Base-by-base conservation (phyloP, 108 stramenopile genomes). In the Cyclotella choctawhatcheeana region DNA sequence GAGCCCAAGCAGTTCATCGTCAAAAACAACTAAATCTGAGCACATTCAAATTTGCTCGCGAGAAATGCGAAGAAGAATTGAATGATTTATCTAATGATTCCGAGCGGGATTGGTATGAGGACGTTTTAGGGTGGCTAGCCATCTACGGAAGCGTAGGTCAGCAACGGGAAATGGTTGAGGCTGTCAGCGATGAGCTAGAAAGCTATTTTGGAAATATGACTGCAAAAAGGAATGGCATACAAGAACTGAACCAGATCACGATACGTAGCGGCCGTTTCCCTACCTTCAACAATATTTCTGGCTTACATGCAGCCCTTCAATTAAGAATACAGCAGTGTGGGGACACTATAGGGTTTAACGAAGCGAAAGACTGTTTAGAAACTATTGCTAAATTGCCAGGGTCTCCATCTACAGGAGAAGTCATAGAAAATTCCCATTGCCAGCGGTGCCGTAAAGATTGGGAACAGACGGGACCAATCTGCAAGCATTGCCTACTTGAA, bases 371-470 rank as follows among this genome's bases (percentile, higher is more conserved):
- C 8, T 40, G 37, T 40, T 6, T 40, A 12, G 12, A 6, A 10
- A 40, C 37, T 40, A 12, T 40, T 6, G 12, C 12, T 6, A 12
- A 6, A 10, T 40, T 40, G 12, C 12, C 37, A 10, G 73, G 76
- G 4, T 29, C 64, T 17, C 27, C 25, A 52, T 81, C 85, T 14
- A 29, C 65, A 14, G 43, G 54, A 0, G 64, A 34, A 8, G 85
- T 86, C 40, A 35, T 86, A 2, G 37, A 50, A 58, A 89, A 89
- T 37, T 79, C 82, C 40, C 70, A 83, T 32, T 89, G 88, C 62
- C 60, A 64, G 1, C 69, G 79, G 13, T 89, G 88, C 25, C 74
- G 84, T 54, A 59, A 58, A 5, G 85, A 89, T 47, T 85, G 77
- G 84, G 31, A 79, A 53, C 83, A 86, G 35, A 77, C 58, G 12